phyloP scores from a whole-genome alignment of 2,329 filamentous ascomycete species.

The Epicoccum sorghinum region DNA sequence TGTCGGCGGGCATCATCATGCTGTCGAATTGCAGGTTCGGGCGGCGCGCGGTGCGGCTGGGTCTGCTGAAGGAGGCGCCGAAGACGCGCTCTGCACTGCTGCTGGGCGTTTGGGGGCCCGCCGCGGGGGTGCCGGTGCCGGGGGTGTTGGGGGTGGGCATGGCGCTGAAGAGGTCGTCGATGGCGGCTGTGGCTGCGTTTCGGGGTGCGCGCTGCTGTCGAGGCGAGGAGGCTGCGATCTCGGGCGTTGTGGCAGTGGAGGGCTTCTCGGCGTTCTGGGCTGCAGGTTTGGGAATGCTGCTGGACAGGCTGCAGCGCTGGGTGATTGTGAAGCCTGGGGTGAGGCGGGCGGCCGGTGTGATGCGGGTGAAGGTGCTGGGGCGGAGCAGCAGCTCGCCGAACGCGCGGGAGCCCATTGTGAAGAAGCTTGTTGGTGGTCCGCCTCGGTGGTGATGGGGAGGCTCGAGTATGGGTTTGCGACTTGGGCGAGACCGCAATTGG shows the following conservation, averaged over 20 bases:
- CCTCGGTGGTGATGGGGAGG: no score
- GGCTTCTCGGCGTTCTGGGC: not conserved
- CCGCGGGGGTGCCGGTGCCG: conserved; percentile 23
- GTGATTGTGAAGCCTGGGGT: not conserved
- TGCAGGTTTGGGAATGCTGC: not conserved
- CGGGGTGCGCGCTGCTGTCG: conserved; percentile 3
- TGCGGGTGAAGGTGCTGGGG: conserved; percentile 31
- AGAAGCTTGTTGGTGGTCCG: not conserved
- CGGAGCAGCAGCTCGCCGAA: conserved; percentile 42
- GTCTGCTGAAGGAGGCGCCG: conserved; percentile 25
- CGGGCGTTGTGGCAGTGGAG: conserved; percentile 1
- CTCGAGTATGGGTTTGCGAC: not conserved
- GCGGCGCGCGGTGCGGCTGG: conserved; percentile 5
- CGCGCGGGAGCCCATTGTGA: conserved; percentile 39
- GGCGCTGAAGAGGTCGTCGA: conserved; percentile 34
- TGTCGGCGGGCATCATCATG: conserved; percentile 24
- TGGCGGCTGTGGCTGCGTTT: conserved; percentile 20
- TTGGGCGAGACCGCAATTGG: conserved; percentile 1
- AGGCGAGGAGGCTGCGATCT: conserved; percentile 1
- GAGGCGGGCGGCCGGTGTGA: conserved; percentile 18
- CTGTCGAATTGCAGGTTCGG: conserved; percentile 22
- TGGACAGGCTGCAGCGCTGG: conserved; percentile 15
- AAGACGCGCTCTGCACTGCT: conserved; percentile 17
- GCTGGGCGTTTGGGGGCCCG: not conserved
- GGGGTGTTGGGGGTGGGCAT: not conserved